Evolutionary conservation across 1,284 basidiomycete species (phyloP).

Genomic region (Neonothopanus nambi): DNA sequence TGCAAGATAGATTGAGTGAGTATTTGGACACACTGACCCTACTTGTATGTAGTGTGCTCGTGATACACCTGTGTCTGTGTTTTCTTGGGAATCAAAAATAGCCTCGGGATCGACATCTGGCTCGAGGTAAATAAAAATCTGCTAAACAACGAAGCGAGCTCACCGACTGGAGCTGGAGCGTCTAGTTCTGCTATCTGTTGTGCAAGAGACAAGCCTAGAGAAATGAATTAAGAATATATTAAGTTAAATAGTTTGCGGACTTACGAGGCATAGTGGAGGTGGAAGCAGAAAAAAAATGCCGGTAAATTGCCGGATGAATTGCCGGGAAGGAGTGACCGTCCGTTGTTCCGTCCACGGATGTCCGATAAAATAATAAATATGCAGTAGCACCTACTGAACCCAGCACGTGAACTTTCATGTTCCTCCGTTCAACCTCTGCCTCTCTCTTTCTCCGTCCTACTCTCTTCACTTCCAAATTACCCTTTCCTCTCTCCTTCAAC

Average conservation of each 20-base stretch:
- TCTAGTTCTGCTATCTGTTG: slow-evolving; percentile 82
- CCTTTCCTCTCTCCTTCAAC: not conserved
- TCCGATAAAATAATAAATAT: not conserved
- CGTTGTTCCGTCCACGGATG: too few relatives aligned
- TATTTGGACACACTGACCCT: slow-evolving; percentile 53
- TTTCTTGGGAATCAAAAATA: slow-evolving; percentile 34
- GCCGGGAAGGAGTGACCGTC: too few relatives aligned
- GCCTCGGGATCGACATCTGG: slow-evolving; percentile 82
- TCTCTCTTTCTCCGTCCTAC: slow-evolving; percentile 3
- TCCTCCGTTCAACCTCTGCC: slow-evolving; percentile 1
- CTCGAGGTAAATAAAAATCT: slow-evolving; percentile 12
- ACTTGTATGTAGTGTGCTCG: slow-evolving; percentile 84
- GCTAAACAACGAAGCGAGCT: slow-evolving; percentile 22
- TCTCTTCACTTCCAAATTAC: not conserved
- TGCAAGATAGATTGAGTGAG: slow-evolving; percentile 1
- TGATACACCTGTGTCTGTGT: slow-evolving; percentile 37
- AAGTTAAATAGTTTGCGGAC: not conserved
- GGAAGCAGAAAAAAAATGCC: not conserved
- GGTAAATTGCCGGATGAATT: not conserved
- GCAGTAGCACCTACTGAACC: not conserved
- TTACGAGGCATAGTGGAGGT: slow-evolving; percentile 7
- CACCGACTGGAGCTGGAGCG: slow-evolving; percentile 68
- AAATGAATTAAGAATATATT: not conserved
- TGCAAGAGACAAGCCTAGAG: slow-evolving; percentile 65
- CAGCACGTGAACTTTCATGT: too few relatives aligned